Conservation (phyloP, 106 monocot species). For the Dioscorea alata region DNA sequence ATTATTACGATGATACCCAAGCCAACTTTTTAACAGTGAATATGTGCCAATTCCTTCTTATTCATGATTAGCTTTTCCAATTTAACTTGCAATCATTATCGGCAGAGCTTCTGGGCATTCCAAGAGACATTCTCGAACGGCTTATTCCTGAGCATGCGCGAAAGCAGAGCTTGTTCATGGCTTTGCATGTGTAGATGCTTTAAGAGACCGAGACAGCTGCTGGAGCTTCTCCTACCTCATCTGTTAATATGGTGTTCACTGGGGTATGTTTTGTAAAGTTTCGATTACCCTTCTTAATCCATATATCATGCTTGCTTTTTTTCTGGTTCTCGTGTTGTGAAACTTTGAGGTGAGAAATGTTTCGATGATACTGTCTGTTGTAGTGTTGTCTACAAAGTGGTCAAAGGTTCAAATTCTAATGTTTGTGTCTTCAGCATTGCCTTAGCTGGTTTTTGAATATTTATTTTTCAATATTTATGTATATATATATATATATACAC, state of each 20-base stretch:
- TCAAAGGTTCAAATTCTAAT: too few species aligned
- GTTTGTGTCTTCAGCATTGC: too few species aligned
- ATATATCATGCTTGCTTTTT: neutral
- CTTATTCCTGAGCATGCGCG: conserved; percentile 67
- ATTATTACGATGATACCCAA: too few species aligned
- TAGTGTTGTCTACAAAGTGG: too few species aligned
- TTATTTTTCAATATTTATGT: too few species aligned
- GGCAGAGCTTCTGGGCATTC: conserved; percentile 47
- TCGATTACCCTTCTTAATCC: neutral
- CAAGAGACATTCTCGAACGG: conserved; percentile 32
- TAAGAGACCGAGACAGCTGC: neutral
- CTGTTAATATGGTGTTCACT: neutral
- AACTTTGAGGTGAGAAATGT: neutral
- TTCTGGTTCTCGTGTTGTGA: neutral
- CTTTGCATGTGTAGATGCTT: conserved; percentile 31
- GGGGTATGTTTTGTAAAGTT: neutral
- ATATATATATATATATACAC: too few species aligned
- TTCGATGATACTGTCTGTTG: neutral
- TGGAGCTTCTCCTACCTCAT: neutral
- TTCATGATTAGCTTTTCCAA: too few species aligned
- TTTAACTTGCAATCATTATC: neutral
- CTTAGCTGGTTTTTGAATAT: too few species aligned
- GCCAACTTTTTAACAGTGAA: too few species aligned
- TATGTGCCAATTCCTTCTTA: too few species aligned
- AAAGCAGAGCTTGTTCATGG: conserved; percentile 68